These are phyloP conservation scores for Chaetoscypha palmicola DNA, from an alignment of 2,329 filamentous ascomycete species.

Conservation along the genomic window DNA sequence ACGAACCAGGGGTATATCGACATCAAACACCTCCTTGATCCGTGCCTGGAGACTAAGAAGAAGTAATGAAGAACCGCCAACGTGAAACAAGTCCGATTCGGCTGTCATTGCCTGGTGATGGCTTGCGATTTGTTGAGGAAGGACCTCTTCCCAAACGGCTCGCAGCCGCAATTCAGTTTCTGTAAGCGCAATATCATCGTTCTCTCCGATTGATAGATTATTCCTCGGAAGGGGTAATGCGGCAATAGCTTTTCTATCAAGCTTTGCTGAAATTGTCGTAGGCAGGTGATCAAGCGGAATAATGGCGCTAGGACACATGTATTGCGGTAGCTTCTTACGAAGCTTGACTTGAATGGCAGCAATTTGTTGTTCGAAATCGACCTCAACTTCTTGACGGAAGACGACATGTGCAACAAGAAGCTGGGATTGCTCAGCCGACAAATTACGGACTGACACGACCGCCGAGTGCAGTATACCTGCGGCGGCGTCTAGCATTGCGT, in stretches of 20 bases:
- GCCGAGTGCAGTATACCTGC: constrained; percentile 24
- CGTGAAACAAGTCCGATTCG: constrained; percentile 1
- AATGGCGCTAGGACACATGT: constrained; percentile 31
- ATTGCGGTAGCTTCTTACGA: constrained; percentile 31
- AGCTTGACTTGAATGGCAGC: no score
- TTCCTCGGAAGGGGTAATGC: neutral
- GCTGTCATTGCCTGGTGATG: neutral
- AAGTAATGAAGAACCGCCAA: constrained; percentile 1
- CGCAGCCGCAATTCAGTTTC: neutral
- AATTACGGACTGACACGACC: constrained; percentile 20
- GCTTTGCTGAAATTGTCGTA: constrained; percentile 28
- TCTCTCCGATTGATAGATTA: neutral
- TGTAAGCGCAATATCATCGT: neutral
- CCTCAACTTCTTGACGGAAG: constrained; percentile 17
- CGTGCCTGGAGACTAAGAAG: neutral
- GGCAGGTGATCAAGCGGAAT: constrained; percentile 28
- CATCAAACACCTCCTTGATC: neutral
- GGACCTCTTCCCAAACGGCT: neutral
- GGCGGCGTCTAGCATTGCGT: constrained; percentile 22
- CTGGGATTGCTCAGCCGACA: constrained; percentile 10
- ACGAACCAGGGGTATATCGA: neutral
- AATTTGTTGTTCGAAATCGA: no score
- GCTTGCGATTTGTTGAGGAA: neutral
- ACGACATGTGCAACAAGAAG: constrained; percentile 33
- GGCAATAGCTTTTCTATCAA: constrained; percentile 26